These are phyloP conservation scores for Fusarium sp. DNA, from an alignment of 2,329 filamentous ascomycete species.

Conservation along the genomic window DNA sequence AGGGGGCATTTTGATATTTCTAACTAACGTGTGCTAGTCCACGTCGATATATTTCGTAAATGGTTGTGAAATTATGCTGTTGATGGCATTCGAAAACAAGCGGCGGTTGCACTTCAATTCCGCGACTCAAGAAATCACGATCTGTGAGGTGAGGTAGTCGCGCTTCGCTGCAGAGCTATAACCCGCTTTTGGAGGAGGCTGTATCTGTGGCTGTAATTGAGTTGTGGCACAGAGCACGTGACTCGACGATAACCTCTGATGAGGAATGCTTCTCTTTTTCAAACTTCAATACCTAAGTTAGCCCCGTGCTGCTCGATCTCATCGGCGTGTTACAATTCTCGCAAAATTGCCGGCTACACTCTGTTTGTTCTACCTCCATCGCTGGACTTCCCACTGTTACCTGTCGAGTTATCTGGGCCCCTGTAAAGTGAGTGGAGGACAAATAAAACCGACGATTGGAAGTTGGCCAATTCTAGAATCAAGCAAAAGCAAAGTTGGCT, in stretches of 20 bases:
- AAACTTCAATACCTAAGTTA: not conserved
- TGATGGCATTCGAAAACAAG: not conserved
- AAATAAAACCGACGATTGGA: not conserved
- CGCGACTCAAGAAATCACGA: slow-evolving; percentile 4
- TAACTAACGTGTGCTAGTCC: not conserved
- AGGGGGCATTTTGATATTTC: slow-evolving; percentile 35
- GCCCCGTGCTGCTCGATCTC: not conserved
- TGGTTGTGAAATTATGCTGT: not conserved
- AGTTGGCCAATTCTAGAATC: not conserved
- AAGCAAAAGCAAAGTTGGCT: slow-evolving; percentile 10
- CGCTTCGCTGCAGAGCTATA: slow-evolving; percentile 1
- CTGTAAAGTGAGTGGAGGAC: not conserved
- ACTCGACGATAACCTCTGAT: not conserved
- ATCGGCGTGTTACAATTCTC: not conserved
- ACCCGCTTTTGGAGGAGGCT: slow-evolving; percentile 1
- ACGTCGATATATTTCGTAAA: not conserved
- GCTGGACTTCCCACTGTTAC: not conserved
- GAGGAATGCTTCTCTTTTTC: not conserved
- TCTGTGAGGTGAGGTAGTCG: not conserved
- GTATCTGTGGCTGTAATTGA: slow-evolving; percentile 1
- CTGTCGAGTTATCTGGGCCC: not conserved
- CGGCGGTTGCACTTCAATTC: not conserved
- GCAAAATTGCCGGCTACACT: not conserved
- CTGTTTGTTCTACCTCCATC: not conserved
- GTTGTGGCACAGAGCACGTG: slow-evolving; percentile 15